These are phyloP conservation scores for Aspergillus steynii DNA, from an alignment of 495 filamentous ascomycete species.

Conservation along the genomic window DNA sequence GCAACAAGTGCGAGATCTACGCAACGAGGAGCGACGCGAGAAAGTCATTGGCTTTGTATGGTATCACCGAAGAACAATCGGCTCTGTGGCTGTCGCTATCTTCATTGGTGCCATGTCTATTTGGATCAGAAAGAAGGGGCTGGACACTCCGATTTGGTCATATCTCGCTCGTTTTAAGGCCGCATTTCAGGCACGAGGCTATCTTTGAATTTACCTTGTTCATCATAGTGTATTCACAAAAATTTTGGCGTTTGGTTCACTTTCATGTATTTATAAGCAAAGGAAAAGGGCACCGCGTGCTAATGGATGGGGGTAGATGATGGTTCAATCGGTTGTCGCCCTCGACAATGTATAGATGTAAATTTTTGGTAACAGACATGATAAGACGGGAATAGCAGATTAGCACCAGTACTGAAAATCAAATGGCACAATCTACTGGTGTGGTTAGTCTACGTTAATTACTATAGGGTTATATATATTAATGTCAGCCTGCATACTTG, in stretches of 20 bases:
- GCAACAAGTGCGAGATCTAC: slow-evolving; percentile 66
- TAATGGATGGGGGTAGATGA: background rate
- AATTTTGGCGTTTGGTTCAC: background rate
- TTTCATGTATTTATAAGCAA: slow-evolving; percentile 1
- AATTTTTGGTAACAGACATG: background rate
- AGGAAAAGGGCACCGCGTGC: background rate
- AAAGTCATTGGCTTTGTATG: slow-evolving; percentile 53
- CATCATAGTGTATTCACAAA: background rate
- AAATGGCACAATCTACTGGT: no score
- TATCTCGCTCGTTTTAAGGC: slow-evolving; percentile 32
- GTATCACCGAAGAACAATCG: slow-evolving; percentile 59
- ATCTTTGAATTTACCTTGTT: slow-evolving; percentile 2
- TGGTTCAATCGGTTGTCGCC: background rate
- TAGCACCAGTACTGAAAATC: no score
- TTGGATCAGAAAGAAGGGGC: slow-evolving; percentile 49
- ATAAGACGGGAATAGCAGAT: background rate
- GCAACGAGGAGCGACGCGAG: slow-evolving; percentile 58
- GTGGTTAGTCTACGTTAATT: no score
- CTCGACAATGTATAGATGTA: background rate
- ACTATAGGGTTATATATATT: no score
- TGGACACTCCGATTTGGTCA: slow-evolving; percentile 43
- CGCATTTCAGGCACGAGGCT: slow-evolving; percentile 21
- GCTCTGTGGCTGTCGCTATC: slow-evolving; percentile 61
- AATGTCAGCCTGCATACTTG: no score
- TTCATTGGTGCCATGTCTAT: slow-evolving; percentile 59